Conservation (phyloP, 1,139 yeast species). For the Pichia sp. region DNA sequence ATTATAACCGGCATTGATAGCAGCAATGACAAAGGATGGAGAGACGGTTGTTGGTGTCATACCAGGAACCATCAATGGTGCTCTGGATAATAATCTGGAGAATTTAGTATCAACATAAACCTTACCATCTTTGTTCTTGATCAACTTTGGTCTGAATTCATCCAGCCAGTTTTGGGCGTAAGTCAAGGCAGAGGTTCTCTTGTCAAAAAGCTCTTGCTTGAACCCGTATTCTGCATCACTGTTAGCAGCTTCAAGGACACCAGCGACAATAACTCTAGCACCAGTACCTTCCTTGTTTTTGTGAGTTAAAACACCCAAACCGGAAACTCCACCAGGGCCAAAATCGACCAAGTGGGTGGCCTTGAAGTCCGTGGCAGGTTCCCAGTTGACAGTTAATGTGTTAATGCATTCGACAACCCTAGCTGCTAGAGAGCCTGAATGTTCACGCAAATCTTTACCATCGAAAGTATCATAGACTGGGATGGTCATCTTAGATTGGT, state of each 20-base stretch:
- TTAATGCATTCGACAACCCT: conserved; percentile 81
- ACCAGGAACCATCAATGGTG: conserved; percentile 97
- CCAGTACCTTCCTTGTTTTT: conserved; percentile 99
- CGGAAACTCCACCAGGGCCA: conserved; percentile 99
- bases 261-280: conserved; percentile 88
- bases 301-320: conserved; percentile 92
- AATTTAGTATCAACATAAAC: conserved; percentile 89
- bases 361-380: conserved; percentile 70
- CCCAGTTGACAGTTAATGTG: conserved; percentile 92
- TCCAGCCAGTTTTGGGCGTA: conserved; percentile 89
- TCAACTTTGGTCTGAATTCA: conserved; percentile 82
- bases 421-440: conserved; percentile 48
- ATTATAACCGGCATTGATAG: conserved; percentile 93
- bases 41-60: conserved; percentile 98
- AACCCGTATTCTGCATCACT: conserved; percentile 83
- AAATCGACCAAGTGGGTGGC: conserved; percentile 91
- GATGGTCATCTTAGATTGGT: conserved; percentile 54
- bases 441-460: conserved; percentile 70
- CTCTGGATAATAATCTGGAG: conserved; percentile 86
- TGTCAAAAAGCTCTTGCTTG: conserved; percentile 90
- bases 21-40: conserved; percentile 89
- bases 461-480: conserved; percentile 91
- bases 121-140: conserved; percentile 67
- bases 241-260: conserved; percentile 68
- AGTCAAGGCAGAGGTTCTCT: conserved; percentile 58